Percentiles rank a stretch among this genome's conserved stretches.
Conservation (phyloP, 1,284 basidiomycete genomes). For the Ganoderma boninense region DNA sequence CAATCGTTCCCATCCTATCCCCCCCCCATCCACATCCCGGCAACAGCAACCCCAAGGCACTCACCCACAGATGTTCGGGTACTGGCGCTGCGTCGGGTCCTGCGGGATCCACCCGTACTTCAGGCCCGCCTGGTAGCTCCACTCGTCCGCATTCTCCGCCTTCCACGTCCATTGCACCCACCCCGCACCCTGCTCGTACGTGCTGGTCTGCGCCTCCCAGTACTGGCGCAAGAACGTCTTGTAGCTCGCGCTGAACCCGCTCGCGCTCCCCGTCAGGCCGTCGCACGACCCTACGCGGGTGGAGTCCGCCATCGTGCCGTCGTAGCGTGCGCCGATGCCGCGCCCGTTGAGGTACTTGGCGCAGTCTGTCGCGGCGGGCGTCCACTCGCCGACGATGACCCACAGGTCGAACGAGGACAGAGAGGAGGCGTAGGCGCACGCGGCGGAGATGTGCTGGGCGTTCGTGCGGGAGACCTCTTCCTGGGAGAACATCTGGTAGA, state of each 20-base stretch:
- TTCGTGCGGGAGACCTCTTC: constrained; percentile 60
- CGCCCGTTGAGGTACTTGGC: constrained; percentile 74
- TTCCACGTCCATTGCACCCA: constrained; percentile 75
- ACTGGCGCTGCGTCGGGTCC: constrained; percentile 58
- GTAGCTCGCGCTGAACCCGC: constrained; percentile 79
- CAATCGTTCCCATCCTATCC: neutral
- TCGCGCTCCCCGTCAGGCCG: constrained; percentile 75
- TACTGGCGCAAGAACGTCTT: constrained; percentile 85
- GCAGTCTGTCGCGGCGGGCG: constrained; percentile 86
- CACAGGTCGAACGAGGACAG: constrained; percentile 71
- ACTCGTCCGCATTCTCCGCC: constrained; percentile 75
- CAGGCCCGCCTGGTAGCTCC: constrained; percentile 83
- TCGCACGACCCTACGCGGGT: constrained; percentile 75
- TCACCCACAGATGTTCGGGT: constrained; percentile 59
- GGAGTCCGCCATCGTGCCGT: constrained; percentile 78
- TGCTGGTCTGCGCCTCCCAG: constrained; percentile 78
- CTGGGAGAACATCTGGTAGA: constrained; percentile 83
- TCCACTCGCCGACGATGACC: constrained; percentile 88
- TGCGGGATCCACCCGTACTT: constrained; percentile 86
- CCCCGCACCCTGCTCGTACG: constrained; percentile 72
- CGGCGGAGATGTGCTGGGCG: constrained; percentile 70
- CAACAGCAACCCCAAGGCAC: neutral
- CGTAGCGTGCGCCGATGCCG: constrained; percentile 77
- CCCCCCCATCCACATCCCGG: neutral
- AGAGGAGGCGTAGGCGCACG: constrained; percentile 59